A percentile compares a stretch with the other conserved stretches of the same genome.
Evolutionary conservation across 2,329 filamentous ascomycete genomes (phyloP).

Genomic region (Westerdykella aurantiaca): DNA sequence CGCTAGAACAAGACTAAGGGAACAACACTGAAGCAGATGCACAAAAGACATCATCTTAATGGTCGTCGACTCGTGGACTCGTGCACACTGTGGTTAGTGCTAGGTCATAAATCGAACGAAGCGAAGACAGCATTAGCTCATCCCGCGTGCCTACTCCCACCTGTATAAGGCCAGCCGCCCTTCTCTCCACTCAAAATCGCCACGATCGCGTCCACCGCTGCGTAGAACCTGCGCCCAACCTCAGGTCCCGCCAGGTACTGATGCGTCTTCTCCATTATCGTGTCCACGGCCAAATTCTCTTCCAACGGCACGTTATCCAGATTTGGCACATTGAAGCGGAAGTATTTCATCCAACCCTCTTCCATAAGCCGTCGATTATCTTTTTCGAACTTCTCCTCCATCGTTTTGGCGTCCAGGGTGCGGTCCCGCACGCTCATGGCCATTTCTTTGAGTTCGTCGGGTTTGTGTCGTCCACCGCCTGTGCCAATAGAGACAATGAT

Average conservation of each 20-base stretch:
- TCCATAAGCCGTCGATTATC: constrained; percentile 23
- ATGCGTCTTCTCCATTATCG: constrained; percentile 23
- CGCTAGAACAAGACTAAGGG: too few relatives aligned
- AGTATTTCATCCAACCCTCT: constrained; percentile 29
- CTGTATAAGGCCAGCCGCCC: too few relatives aligned
- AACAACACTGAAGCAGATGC: too few relatives aligned
- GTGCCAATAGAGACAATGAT: constrained; percentile 27
- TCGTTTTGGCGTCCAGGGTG: constrained; percentile 12
- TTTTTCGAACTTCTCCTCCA: constrained; percentile 19
- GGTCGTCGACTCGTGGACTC: too few relatives aligned
- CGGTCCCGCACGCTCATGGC: constrained; percentile 20
- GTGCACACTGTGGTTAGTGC: too few relatives aligned
- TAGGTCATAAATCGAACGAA: too few relatives aligned
- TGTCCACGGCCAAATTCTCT: constrained; percentile 24
- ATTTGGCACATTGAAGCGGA: constrained; percentile 26
- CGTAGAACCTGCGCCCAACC: constrained; percentile 21
- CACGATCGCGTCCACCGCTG: constrained; percentile 25
- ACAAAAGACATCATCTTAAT: too few relatives aligned
- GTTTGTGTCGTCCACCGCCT: constrained; percentile 16
- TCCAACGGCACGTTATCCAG: constrained; percentile 25
- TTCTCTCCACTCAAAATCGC: constrained; percentile 13
- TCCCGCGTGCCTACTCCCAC: too few relatives aligned
- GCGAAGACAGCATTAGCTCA: too few relatives aligned
- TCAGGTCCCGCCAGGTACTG: constrained; percentile 22
- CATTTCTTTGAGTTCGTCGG: constrained; percentile 21